These are phyloP conservation scores for Hemileccinum impolitum DNA, from an alignment of 768 basidiomycete species.

Conservation along the genomic window DNA sequence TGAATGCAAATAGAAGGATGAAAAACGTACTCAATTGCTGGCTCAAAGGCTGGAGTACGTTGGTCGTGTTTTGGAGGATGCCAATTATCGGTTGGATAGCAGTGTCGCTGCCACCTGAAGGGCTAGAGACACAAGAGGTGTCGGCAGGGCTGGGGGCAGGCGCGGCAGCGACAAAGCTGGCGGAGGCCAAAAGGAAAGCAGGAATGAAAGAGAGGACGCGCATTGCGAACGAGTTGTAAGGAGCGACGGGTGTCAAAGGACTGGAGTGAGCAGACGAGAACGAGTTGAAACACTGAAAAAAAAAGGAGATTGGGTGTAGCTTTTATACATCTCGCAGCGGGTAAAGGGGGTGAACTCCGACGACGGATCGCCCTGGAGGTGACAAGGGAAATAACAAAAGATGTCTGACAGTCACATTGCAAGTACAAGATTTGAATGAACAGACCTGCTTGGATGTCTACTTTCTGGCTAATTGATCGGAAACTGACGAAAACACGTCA, in stretches of 20 bases:
- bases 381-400: neutral
- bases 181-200: slow-evolving; percentile 17
- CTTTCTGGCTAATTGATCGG: neutral
- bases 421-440: slow-evolving; percentile 15
- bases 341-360: neutral
- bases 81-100: slow-evolving; percentile 6
- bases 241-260: slow-evolving; percentile 10
- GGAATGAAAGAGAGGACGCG: slow-evolving; percentile 28
- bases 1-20: neutral
- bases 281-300: slow-evolving; percentile 4
- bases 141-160: slow-evolving; percentile 3
- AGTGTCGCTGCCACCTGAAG: slow-evolving; percentile 4
- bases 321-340: slow-evolving; percentile 15
- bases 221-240: slow-evolving; percentile 16
- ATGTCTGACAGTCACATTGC: neutral
- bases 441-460: neutral
- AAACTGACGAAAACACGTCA: slow-evolving; percentile 7
- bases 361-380: neutral
- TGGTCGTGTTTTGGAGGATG: slow-evolving; percentile 1
- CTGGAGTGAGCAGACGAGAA: neutral
- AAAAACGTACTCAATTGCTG: slow-evolving; percentile 3
- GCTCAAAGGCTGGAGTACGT: neutral
- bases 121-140: slow-evolving; percentile 2
- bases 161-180: slow-evolving; percentile 19
- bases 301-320: neutral